A percentile compares a stretch with the other conserved stretches of the same genome.
phyloP scores from a whole-genome alignment of 495 filamentous ascomycete genomes.

The Neurospora pannonica region DNA sequence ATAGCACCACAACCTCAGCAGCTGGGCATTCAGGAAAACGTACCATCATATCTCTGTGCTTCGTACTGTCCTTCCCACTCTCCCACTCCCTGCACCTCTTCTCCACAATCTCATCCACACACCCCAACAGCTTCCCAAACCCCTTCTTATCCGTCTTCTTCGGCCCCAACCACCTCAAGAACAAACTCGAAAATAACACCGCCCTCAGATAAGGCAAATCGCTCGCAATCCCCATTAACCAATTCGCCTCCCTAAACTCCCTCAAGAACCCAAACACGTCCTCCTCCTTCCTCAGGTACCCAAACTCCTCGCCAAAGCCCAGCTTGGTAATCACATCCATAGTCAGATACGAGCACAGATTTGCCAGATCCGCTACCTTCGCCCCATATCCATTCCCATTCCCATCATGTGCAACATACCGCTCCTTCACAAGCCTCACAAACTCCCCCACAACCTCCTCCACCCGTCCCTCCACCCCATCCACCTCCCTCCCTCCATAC shows the following conservation, averaged over 20 bases:
- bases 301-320: constrained; percentile 41
- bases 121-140: constrained; percentile 27
- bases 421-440: not conserved
- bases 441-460: not conserved
- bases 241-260: constrained; percentile 22
- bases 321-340: constrained; percentile 36
- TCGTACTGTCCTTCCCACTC: not conserved
- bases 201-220: constrained; percentile 20
- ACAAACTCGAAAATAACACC: constrained; percentile 22
- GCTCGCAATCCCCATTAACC: constrained; percentile 17
- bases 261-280: constrained; percentile 42
- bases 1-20: not conserved
- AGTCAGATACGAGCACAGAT: constrained; percentile 29
- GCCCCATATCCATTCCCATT: not conserved
- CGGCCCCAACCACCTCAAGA: constrained; percentile 46
- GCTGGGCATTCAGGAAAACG: not conserved
- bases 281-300: constrained; percentile 22
- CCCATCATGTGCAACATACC: too few relatives aligned
- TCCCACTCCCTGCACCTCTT: not conserved
- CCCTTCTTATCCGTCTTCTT: constrained; percentile 42
- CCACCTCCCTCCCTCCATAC: constrained; percentile 32
- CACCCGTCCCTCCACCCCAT: not conserved
- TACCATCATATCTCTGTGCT: not conserved
- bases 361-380: not conserved
- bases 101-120: not conserved